Evolutionary conservation across 768 basidiomycete species (phyloP).

Genomic region (Collybia sordida): DNA sequence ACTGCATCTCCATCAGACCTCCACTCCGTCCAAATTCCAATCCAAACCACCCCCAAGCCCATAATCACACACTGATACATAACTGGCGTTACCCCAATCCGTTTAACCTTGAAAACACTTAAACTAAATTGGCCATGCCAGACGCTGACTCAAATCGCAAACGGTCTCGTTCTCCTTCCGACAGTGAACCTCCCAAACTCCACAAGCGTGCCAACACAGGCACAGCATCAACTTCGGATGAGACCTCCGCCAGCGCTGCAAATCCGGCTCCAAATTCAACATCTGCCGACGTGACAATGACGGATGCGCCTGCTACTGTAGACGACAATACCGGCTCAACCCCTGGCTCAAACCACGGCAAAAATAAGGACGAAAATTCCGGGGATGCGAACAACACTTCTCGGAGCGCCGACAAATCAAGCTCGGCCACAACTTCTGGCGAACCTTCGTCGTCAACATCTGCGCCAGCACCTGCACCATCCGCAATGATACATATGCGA

Average conservation of each 20-base stretch:
- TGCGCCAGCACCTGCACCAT: constrained; percentile 48
- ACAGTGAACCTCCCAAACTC: constrained; percentile 75
- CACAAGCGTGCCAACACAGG: constrained; percentile 86
- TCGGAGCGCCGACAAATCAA: constrained; percentile 31
- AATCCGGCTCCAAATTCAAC: constrained; percentile 40
- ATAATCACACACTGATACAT: constrained; percentile 35
- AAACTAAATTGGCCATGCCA: constrained; percentile 76
- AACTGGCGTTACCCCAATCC: constrained; percentile 38
- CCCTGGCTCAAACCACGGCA: constrained; percentile 42
- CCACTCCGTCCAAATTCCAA: constrained; percentile 37
- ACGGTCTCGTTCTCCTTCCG: constrained; percentile 84
- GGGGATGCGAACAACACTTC: constrained; percentile 32
- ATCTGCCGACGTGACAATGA: constrained; percentile 66
- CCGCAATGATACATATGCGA: constrained; percentile 93
- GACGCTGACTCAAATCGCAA: constrained; percentile 84
- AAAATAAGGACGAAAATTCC: constrained; percentile 39
- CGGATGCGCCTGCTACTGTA: constrained; percentile 48
- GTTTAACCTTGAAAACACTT: constrained; percentile 28
- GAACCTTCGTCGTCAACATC: constrained; percentile 52
- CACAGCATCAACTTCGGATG: constrained; percentile 61
- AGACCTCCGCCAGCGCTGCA: constrained; percentile 50
- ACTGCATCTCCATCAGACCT: constrained; percentile 52
- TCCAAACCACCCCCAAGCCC: constrained; percentile 39
- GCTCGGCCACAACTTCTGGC: constrained; percentile 47
- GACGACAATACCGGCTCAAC: constrained; percentile 66